Base-by-base conservation (phyloP, 2,329 filamentous ascomycete species). In the Chlorencoelia australis region DNA sequence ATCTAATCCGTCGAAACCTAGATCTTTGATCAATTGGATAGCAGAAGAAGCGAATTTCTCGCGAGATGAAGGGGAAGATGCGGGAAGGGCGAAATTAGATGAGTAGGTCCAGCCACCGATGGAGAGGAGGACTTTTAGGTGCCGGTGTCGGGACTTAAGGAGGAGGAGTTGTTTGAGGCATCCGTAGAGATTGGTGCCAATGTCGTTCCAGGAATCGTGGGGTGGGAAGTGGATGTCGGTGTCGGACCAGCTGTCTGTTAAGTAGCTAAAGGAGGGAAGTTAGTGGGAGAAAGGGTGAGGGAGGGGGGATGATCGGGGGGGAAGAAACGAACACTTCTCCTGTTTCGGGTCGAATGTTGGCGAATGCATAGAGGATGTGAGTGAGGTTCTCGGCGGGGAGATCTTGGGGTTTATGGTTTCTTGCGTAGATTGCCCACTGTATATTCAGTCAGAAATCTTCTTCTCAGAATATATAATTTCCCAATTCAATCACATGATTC, bases 71-170 rank as follows among this genome's bases (percentile, higher is more conserved):
- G 74, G 66, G 0, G 82, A 86, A 27, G 81, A 82, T 1, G 81
- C 80, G 0, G 86, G 82, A 18, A 62, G 64, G n/a, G 73, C 70
- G 60, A 95, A 93, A 63, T 94, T 91, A 58, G 73, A 66, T 44
- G 80, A 84, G 59, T 94, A 94, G 0, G 87, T 94, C 87, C 87
- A 95, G 33, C 89, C 89, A 43, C 88, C 88, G 43, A 95, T 84
- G 36, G 81, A 87, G 4, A 95, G 71, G 9, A 95, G 69, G 3
- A 91, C 67, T 59, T 94, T 94, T 43, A 95, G 68, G 48, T 88
- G 79, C 31, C 86, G 79, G 59, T 94, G 83, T 43, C 71, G 67
- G 46, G 75, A 74, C 66, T 95, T 95, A 30, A 88, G 71, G 1
- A 94, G 67, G 57, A 83, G 85, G 22, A 94, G 72, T 62, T 94